Evolutionary conservation across 2,329 filamentous ascomycete genomes (phyloP).

Genomic region (Penicillium occitanis): DNA sequence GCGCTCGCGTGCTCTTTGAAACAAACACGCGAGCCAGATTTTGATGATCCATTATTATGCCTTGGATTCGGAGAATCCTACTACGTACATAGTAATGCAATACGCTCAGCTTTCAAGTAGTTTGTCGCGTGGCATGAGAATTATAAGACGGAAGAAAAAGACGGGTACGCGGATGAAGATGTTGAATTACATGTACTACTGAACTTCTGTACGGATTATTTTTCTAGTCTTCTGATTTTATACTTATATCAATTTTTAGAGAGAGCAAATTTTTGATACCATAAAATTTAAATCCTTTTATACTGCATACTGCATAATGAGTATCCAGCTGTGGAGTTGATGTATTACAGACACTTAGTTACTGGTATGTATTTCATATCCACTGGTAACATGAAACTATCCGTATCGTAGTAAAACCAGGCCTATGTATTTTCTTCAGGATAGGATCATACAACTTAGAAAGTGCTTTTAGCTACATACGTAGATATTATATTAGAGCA

Average conservation of each 20-base stretch:
- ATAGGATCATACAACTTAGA: too few relatives aligned
- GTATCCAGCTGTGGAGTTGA: not conserved
- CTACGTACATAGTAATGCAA: too few relatives aligned
- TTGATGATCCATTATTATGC: not conserved
- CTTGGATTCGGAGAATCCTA: not conserved
- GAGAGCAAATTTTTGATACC: not conserved
- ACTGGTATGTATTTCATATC: not conserved
- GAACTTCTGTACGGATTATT: not conserved
- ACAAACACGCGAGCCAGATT: slow-evolving; percentile 1
- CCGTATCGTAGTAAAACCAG: not conserved
- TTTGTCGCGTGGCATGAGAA: not conserved
- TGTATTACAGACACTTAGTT: not conserved
- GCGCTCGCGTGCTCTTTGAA: slow-evolving; percentile 5
- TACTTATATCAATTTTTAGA: not conserved
- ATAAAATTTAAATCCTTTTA: too few relatives aligned
- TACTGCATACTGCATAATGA: not conserved
- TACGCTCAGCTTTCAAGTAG: not conserved
- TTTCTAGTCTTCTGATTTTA: not conserved
- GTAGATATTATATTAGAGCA: too few relatives aligned
- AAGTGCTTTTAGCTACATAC: too few relatives aligned
- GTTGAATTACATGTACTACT: not conserved
- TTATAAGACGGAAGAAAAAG: not conserved
- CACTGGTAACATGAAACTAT: not conserved
- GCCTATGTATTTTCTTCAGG: too few relatives aligned
- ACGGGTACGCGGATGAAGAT: not conserved